Percentiles rank a stretch among this genome's conserved stretches.
Conservation (phyloP, 2,329 filamentous ascomycete genomes). For the Coniochaeta sp. region DNA sequence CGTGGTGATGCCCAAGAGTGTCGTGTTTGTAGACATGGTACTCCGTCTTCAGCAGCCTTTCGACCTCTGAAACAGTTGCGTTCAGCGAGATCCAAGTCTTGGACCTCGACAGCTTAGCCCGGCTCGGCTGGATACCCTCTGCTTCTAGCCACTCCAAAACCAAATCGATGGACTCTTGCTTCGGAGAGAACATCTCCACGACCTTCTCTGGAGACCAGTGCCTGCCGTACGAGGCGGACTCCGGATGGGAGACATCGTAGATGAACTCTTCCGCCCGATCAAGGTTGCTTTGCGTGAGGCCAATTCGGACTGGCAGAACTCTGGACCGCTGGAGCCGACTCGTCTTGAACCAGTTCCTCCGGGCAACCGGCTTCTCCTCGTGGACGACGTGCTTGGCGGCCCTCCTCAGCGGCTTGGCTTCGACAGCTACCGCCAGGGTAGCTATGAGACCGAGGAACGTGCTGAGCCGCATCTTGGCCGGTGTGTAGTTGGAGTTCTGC, state of each 20-base stretch:
- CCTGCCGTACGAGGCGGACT: constrained; percentile 35
- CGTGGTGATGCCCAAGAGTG: constrained; percentile 22
- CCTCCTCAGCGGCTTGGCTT: constrained; percentile 12
- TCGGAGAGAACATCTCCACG: constrained; percentile 33
- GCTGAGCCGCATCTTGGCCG: constrained; percentile 14
- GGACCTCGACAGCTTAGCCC: constrained; percentile 41
- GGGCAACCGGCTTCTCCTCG: constrained; percentile 18
- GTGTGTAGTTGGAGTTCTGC: constrained; percentile 4
- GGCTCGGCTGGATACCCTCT: constrained; percentile 39
- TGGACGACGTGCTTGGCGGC: constrained; percentile 20
- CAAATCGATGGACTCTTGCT: constrained; percentile 35
- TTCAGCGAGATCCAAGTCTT: constrained; percentile 48
- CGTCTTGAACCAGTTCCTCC: constrained; percentile 16
- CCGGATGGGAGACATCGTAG: constrained; percentile 34
- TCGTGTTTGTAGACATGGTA: constrained; percentile 43
- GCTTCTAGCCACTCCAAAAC: constrained; percentile 46
- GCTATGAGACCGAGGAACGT: constrained; percentile 14
- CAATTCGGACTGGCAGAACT: constrained; percentile 31
- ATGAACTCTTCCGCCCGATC: constrained; percentile 35
- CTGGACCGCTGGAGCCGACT: constrained; percentile 13
- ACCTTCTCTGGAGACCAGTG: constrained; percentile 38
- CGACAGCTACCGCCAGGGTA: constrained; percentile 21
- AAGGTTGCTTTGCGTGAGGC: constrained; percentile 37
- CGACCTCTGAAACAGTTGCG: constrained; percentile 44
- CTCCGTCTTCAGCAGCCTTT: constrained; percentile 43